A percentile compares a stretch with the other conserved stretches of the same genome.
phyloP scores from a whole-genome alignment of 805 yeast species.

The Candida arabinofermentans region DNA sequence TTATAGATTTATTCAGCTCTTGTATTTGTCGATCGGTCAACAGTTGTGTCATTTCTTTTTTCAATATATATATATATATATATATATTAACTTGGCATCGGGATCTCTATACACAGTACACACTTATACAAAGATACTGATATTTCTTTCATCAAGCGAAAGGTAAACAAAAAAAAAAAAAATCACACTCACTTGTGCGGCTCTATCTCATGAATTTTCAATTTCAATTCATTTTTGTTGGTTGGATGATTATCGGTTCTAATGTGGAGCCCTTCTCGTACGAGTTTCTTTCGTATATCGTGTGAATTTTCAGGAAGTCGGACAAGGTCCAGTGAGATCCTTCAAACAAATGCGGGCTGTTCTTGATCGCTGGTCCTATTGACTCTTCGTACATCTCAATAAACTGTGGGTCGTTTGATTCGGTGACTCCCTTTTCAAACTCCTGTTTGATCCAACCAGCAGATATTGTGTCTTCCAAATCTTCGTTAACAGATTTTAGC shows the following conservation, averaged over 20 bases:
- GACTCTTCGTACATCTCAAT: conserved; percentile 2
- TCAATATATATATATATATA: too few species aligned
- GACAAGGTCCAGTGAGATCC: conserved; percentile 18
- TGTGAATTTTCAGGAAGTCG: conserved; percentile 12
- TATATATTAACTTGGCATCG: too few species aligned
- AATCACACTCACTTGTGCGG: too few species aligned
- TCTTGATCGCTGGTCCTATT: conserved; percentile 1
- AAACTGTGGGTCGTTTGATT: neutral
- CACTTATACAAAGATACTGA: too few species aligned
- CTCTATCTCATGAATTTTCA: too few species aligned
- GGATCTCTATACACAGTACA: too few species aligned
- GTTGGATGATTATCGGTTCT: conserved; percentile 23
- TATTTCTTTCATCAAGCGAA: too few species aligned
- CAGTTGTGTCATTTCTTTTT: conserved; percentile 9
- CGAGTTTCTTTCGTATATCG: conserved; percentile 13
- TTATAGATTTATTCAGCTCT: conserved; percentile 34
- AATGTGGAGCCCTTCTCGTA: conserved; percentile 25
- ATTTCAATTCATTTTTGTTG: conserved; percentile 11
- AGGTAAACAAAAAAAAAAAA: too few species aligned
- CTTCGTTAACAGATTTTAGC: conserved; percentile 11
- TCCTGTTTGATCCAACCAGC: conserved; percentile 16
- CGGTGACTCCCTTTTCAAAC: conserved; percentile 3
- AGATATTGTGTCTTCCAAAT: neutral
- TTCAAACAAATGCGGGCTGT: neutral
- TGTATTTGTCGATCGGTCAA: conserved; percentile 31